Conservation (phyloP, 2,329 filamentous ascomycete genomes). For the Calonectria henricotiae region DNA sequence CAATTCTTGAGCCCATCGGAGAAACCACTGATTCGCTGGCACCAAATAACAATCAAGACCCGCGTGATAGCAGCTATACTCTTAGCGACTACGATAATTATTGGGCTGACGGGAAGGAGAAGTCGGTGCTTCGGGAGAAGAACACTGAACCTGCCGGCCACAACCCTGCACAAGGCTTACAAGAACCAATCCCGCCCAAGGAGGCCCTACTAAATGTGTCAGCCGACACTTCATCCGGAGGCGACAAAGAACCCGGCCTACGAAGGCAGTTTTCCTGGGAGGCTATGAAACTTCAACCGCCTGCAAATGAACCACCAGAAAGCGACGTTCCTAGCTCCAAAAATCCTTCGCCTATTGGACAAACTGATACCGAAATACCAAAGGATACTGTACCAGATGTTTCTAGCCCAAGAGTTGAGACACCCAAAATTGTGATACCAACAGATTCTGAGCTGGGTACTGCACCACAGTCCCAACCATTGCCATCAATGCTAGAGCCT, state of each 20-base stretch:
- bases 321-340: conserved; percentile 30
- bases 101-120: conserved; percentile 65
- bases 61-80: conserved; percentile 75
- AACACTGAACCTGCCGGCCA: conserved; percentile 22
- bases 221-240: conserved; percentile 21
- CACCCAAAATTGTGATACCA: conserved; percentile 46
- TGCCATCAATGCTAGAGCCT: conserved; percentile 56
- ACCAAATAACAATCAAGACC: conserved; percentile 40
- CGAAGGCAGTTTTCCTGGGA: conserved; percentile 62
- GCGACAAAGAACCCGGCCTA: conserved; percentile 31
- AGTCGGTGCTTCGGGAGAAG: conserved; percentile 31
- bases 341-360: conserved; percentile 38
- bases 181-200: conserved; percentile 16
- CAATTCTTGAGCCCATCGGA: conserved; percentile 39
- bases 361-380: conserved; percentile 38
- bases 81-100: conserved; percentile 80
- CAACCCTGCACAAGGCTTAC: conserved; percentile 22
- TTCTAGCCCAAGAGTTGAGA: conserved; percentile 33
- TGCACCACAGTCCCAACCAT: conserved; percentile 44
- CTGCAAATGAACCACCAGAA: conserved; percentile 30
- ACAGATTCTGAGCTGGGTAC: conserved; percentile 49
- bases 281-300: conserved; percentile 43
- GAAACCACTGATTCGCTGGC: conserved; percentile 43
- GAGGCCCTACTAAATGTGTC: conserved; percentile 24
- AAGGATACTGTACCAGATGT: conserved; percentile 38